Conservation (phyloP, 2,329 filamentous ascomycete genomes). For the Rhynchosporium graminicola region DNA sequence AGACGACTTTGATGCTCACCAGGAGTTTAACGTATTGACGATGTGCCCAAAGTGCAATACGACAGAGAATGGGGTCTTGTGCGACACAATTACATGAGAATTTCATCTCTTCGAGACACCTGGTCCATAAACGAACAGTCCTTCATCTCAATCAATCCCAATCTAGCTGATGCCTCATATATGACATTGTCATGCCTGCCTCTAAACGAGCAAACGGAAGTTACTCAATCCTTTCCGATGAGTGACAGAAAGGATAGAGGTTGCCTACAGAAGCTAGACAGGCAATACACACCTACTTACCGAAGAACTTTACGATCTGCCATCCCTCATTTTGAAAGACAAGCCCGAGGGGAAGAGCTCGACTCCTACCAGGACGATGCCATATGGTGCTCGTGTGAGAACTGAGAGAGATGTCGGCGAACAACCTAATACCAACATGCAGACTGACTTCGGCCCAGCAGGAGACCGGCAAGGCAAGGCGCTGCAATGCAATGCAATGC, state of each 20-base stretch:
- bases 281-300: background rate
- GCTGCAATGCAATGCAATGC: conserved; percentile 2
- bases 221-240: conserved; percentile 4
- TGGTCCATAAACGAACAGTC: conserved; percentile 12
- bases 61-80: conserved; percentile 11
- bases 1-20: conserved; percentile 15
- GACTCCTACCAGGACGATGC: conserved; percentile 17
- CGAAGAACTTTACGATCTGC: conserved; percentile 2
- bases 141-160: conserved; percentile 18
- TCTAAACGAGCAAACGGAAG: conserved; percentile 11
- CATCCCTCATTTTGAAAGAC: background rate
- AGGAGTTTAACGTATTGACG: conserved; percentile 21
- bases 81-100: conserved; percentile 14
- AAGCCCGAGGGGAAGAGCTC: background rate
- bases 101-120: conserved; percentile 17
- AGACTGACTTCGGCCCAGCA: conserved; percentile 8
- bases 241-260: background rate
- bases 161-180: conserved; percentile 8
- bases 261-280: conserved; percentile 2
- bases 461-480: conserved; percentile 1
- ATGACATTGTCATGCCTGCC: conserved; percentile 13
- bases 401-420: conserved; percentile 9
- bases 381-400: conserved; percentile 18
- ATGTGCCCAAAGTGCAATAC: conserved; percentile 14
- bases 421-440: conserved; percentile 6